Percentiles rank a stretch among this genome's conserved stretches.
These are phyloP conservation scores for Pythium angustatum DNA, from an alignment of 352 stramenopile genomes.

Conservation along the genomic window DNA sequence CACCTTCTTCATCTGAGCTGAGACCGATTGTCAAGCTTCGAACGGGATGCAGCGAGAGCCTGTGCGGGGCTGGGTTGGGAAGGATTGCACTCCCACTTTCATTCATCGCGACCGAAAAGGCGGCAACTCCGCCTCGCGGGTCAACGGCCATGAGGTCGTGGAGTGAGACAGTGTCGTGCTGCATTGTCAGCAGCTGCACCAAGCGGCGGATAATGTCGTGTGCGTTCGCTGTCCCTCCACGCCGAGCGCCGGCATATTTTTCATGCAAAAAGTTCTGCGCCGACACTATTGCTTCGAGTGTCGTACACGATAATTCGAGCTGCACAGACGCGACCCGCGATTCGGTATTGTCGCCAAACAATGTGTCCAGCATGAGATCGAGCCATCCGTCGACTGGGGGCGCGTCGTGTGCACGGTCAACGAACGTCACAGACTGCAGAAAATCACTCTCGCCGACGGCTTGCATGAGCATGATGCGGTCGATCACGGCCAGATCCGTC, in stretches of 20 bases:
- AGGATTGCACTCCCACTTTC: not conserved
- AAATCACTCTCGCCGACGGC: not conserved
- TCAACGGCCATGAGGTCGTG: not conserved
- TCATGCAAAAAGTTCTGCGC: not conserved
- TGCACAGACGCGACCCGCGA: not conserved
- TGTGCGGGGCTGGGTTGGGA: not conserved
- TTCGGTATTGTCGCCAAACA: not conserved
- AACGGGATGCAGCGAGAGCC: not conserved
- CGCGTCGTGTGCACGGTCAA: not conserved
- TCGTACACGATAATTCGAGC: not conserved
- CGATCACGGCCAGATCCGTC: not conserved
- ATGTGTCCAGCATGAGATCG: not conserved
- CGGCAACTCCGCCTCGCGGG: not conserved
- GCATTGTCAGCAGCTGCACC: not conserved
- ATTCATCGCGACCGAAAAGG: not conserved
- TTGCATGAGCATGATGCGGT: not conserved
- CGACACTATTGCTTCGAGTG: not conserved
- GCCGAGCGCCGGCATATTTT: not conserved
- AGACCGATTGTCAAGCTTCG: constrained; percentile 7
- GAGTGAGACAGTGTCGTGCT: not conserved
- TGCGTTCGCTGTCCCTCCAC: not conserved
- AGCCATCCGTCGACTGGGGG: not conserved
- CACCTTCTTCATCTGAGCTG: not conserved
- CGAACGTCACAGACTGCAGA: not conserved
- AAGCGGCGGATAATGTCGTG: not conserved